Conservation (phyloP, 495 filamentous ascomycete genomes). For the Talaromyces stipitatus region DNA sequence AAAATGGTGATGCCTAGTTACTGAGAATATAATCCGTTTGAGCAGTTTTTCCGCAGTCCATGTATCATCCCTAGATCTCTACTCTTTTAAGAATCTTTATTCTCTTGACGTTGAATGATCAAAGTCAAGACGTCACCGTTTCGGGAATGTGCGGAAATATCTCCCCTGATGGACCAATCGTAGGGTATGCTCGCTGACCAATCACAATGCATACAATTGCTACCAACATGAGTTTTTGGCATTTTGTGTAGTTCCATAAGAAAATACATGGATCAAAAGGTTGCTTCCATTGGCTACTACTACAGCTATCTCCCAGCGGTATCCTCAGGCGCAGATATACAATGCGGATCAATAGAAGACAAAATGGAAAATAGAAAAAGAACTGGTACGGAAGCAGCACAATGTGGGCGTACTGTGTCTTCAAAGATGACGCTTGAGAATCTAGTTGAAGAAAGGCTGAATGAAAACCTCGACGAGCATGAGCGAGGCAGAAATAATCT, state of each 20-base stretch:
- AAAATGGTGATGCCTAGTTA: not conserved
- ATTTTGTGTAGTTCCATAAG: no score
- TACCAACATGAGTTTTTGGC: no score
- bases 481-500: slow-evolving; percentile 5
- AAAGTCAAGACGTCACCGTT: not conserved
- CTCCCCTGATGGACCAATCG: not conserved
- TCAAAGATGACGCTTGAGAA: not conserved
- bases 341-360: not conserved
- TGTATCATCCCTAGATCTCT: not conserved
- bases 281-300: not conserved
- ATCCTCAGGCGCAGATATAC: not conserved
- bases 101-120: no score
- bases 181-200: not conserved
- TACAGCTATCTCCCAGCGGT: no score
- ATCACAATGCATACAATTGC: not conserved
- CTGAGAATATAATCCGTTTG: not conserved
- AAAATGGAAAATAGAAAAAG: not conserved
- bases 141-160: not conserved
- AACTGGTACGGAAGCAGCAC: not conserved
- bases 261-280: not conserved
- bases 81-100: no score
- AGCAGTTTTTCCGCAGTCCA: no score
- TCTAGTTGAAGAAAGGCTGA: slow-evolving; percentile 1
- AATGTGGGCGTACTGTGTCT: not conserved
- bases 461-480: not conserved